Evolutionary conservation across 441 rosid genomes (phyloP).

Genomic region (Erodium trifolium): DNA sequence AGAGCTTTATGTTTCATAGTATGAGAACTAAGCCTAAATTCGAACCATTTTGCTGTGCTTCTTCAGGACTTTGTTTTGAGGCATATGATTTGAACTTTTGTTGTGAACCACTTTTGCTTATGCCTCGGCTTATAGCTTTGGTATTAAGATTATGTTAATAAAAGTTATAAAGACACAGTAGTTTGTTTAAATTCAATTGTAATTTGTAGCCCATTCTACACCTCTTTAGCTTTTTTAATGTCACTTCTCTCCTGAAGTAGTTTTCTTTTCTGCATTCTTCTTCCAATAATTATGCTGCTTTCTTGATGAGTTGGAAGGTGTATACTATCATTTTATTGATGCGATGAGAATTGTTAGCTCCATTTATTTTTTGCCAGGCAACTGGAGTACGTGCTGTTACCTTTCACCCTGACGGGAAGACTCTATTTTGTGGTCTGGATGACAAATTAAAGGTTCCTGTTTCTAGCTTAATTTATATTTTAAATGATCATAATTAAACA

Average conservation of each 20-base stretch:
- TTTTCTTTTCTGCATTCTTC: background rate
- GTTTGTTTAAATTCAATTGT: background rate
- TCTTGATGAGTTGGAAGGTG: background rate
- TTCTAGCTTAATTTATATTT: conserved; percentile 14
- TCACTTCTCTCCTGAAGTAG: background rate
- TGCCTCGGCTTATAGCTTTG: background rate
- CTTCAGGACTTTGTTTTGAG: background rate
- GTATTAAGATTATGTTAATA: background rate
- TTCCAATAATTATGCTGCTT: background rate
- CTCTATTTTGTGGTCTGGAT: conserved; percentile 82
- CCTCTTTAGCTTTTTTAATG: background rate
- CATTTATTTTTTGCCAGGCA: conserved; percentile 36
- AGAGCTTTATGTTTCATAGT: conserved; percentile 11
- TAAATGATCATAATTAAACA: conserved; percentile 11
- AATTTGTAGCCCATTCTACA: background rate
- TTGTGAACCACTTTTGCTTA: background rate
- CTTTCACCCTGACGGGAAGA: conserved; percentile 87
- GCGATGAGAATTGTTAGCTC: background rate
- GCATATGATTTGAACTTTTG: background rate
- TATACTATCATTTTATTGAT: background rate
- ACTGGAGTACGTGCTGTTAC: conserved; percentile 57
- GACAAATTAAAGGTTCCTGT: conserved; percentile 71
- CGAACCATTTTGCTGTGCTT: background rate
- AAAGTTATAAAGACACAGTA: background rate
- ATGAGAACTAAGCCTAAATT: conserved; percentile 3